Conservation (phyloP, 495 filamentous ascomycete genomes). For the Xylaria bambusicola region DNA sequence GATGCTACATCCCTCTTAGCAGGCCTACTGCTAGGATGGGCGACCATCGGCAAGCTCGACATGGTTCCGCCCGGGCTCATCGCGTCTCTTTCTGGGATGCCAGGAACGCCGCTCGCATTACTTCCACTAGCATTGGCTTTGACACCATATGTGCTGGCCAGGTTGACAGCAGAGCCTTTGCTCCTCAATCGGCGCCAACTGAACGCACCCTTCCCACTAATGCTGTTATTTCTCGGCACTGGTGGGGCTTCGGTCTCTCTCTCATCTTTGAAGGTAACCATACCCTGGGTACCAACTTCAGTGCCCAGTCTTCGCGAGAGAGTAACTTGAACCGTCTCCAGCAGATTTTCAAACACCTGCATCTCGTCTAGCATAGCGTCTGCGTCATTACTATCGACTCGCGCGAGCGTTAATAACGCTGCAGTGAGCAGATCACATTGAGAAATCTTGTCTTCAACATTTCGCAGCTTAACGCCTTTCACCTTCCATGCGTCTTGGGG, state of each 20-base stretch:
- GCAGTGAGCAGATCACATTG: conserved; percentile 91
- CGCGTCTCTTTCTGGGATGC: conserved; percentile 33
- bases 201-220: conserved; percentile 65
- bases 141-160: conserved; percentile 49
- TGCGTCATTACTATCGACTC: conserved; percentile 84
- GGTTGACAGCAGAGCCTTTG: conserved; percentile 72
- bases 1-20: conserved; percentile 68
- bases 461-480: conserved; percentile 88
- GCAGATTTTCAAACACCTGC: conserved; percentile 82
- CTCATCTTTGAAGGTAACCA: conserved; percentile 64
- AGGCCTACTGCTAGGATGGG: conserved; percentile 58
- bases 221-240: conserved; percentile 57
- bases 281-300: conserved; percentile 82
- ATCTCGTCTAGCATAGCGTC: conserved; percentile 93
- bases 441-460: conserved; percentile 90
- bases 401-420: conserved; percentile 77
- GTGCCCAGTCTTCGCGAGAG: conserved; percentile 82
- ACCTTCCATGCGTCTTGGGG: conserved; percentile 92
- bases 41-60: conserved; percentile 81
- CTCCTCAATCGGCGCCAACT: conserved; percentile 87
- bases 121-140: conserved; percentile 36
- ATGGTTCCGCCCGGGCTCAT: conserved; percentile 42
- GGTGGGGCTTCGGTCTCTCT: conserved; percentile 33
- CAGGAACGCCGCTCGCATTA: conserved; percentile 22
- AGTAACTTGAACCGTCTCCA: conserved; percentile 79